Percentiles rank a stretch among this genome's conserved stretches.
Evolutionary conservation across 208 protist species (phyloP).

Genomic region (Trichomonas tenax): DNA sequence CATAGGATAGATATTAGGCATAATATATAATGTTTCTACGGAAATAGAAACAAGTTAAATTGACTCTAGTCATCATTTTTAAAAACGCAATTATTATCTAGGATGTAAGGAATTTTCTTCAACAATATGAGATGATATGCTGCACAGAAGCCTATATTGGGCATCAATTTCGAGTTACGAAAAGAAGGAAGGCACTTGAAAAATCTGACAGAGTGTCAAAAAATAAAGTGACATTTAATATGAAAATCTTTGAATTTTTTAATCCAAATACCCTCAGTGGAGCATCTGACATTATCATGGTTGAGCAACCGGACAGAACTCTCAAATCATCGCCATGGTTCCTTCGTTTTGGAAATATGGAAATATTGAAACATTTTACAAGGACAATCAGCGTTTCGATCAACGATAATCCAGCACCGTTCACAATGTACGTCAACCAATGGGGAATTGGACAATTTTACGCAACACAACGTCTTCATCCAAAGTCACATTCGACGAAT

Average conservation of each 20-base stretch:
- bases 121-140: no score
- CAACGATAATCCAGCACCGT: slow-evolving; percentile 60
- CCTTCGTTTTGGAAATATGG: slow-evolving; percentile 78
- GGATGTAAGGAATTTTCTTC: no score
- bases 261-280: slow-evolving; percentile 54
- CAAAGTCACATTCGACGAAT: background rate
- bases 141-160: no score
- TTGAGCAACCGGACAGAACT: slow-evolving; percentile 73
- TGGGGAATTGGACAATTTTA: background rate
- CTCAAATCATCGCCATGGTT: slow-evolving; percentile 78
- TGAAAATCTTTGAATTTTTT: background rate
- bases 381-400: slow-evolving; percentile 71
- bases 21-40: no score
- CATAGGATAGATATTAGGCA: no score
- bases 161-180: no score
- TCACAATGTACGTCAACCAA: slow-evolving; percentile 72
- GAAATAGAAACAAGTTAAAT: no score
- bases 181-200: no score
- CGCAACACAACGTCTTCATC: background rate
- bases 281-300: slow-evolving; percentile 87
- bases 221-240: no score
- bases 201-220: no score
- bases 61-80: no score
- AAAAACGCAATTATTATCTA: no score
- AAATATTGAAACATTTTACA: slow-evolving; percentile 62